phyloP scores from a whole-genome alignment of 2,329 filamentous ascomycete genomes.

The Trichothecium sympodiale region DNA sequence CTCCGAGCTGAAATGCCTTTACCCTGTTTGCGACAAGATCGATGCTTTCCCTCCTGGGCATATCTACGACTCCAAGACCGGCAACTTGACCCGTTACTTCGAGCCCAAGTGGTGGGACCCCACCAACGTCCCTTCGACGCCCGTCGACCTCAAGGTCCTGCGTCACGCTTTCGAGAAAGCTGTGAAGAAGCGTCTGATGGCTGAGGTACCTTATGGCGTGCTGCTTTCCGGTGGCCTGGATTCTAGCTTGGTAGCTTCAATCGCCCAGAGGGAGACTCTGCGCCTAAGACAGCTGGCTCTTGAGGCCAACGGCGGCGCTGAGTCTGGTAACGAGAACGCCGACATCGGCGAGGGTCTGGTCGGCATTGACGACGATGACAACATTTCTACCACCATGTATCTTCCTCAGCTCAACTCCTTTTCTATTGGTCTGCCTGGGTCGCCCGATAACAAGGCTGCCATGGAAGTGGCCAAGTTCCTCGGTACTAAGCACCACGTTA shows the following conservation, averaged over 20 bases:
- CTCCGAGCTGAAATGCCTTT: constrained; percentile 88
- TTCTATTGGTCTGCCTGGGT: constrained; percentile 89
- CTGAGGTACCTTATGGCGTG: constrained; percentile 95
- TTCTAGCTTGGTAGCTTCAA: constrained; percentile 88
- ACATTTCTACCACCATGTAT: constrained; percentile 80
- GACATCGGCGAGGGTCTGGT: constrained; percentile 54
- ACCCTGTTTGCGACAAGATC: constrained; percentile 91
- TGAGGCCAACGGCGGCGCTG: constrained; percentile 30
- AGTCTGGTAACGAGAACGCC: constrained; percentile 29
- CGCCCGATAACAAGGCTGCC: constrained; percentile 86
- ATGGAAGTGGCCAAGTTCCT: constrained; percentile 92
- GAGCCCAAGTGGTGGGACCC: constrained; percentile 89
- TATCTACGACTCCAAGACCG: constrained; percentile 88
- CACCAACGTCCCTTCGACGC: constrained; percentile 62
- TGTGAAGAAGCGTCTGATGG: constrained; percentile 95
- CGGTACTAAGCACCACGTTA: constrained; percentile 93
- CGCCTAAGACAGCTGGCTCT: constrained; percentile 58
- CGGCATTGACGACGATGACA: constrained; percentile 87
- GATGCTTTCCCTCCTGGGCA: constrained; percentile 90
- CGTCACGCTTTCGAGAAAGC: constrained; percentile 77
- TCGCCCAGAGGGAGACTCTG: constrained; percentile 86
- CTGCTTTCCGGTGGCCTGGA: constrained; percentile 90
- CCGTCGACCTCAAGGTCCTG: constrained; percentile 74
- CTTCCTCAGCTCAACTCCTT: constrained; percentile 96
- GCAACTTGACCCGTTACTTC: constrained; percentile 77